A percentile compares a stretch with the other conserved stretches of the same genome.
Evolutionary conservation across 768 basidiomycete genomes (phyloP).

Genomic region (Suillus subalutaceus): DNA sequence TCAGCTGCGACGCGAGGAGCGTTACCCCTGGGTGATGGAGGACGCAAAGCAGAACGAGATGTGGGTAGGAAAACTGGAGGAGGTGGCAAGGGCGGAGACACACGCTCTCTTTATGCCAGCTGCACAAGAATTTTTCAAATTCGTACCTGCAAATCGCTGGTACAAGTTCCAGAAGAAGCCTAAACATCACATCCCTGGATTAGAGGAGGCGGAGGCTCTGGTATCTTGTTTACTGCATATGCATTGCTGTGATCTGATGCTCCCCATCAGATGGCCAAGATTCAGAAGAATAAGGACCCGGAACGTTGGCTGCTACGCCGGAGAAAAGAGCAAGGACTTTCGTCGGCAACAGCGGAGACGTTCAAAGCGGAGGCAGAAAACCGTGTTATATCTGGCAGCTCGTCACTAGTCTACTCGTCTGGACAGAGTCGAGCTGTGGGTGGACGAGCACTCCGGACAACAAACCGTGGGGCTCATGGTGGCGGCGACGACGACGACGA

Average conservation of each 20-base stretch:
- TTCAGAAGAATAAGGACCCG: slow-evolving; percentile 76
- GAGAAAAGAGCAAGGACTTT: slow-evolving; percentile 59
- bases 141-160: slow-evolving; percentile 87
- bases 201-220: slow-evolving; percentile 68
- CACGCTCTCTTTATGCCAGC: slow-evolving; percentile 87
- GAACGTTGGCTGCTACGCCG: slow-evolving; percentile 69
- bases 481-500: slow-evolving; percentile 73
- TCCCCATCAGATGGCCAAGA: slow-evolving; percentile 36
- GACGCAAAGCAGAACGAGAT: slow-evolving; percentile 69
- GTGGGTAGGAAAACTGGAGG: slow-evolving; percentile 86
- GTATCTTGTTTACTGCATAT: slow-evolving; percentile 41
- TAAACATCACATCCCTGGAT: slow-evolving; percentile 69
- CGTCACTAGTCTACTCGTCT: slow-evolving; percentile 50
- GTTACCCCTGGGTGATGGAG: slow-evolving; percentile 93
- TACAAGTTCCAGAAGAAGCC: slow-evolving; percentile 92
- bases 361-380: slow-evolving; percentile 68
- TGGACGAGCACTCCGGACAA: slow-evolving; percentile 64
- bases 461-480: slow-evolving; percentile 65
- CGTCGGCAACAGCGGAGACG: slow-evolving; percentile 65
- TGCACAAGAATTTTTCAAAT: slow-evolving; percentile 80
- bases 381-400: slow-evolving; percentile 41
- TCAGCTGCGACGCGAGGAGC: slow-evolving; percentile 81
- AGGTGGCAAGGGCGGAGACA: slow-evolving; percentile 67
- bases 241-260: neutral
- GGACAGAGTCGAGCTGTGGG: slow-evolving; percentile 69